Base-by-base conservation (phyloP, 202 grass and related monocot genomes). In the Panicum virgatum region DNA sequence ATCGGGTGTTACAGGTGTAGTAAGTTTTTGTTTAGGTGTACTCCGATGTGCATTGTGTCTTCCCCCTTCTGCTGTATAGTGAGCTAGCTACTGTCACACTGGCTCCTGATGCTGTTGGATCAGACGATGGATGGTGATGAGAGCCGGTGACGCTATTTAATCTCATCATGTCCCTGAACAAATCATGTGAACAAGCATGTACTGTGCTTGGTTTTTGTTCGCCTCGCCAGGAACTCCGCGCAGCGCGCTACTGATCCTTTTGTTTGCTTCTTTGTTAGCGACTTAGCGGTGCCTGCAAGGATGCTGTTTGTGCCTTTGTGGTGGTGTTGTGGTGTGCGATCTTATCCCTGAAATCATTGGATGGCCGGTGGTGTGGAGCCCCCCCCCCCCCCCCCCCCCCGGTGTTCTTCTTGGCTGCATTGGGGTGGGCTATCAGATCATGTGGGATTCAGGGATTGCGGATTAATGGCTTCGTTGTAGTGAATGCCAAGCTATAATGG, bases 11-110 rank as follows among this genome's bases (percentile, higher is more conserved):
- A 91, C 77, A 91, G 72, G 30, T 81, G 77, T 79, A 84, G 32
- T 32, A 87, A 66, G 65, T 91, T 91, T 76, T 64, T 66, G 53
- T 70, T 80, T 81, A 60, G 80, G 23, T 66, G 57, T 63, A 30
- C 29, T 2, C 1, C 2, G 3, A 80, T 51, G 84, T 81, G 34
- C 67, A 80, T 78, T 73, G 53, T 74, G 60, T 69, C 76, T 85
- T 66, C 46, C 70, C n/a, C 82, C 32, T 4, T 34, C 79, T 80
- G 76, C 10, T 90, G 88, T 86, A 90, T 80, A 90, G 84, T 80
- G 61, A 59, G 65, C 52, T 72, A 44, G 4, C 1, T 53, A 40
- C 11, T 59, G 37, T 27, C 72, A 84, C 62, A 80, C 60, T 84
- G 86, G 81, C 42, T 78, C 43, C 79, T 62, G 59, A 67, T 78